Base-by-base conservation (phyloP, 2,329 filamentous ascomycete species). In the Blastomyces emzantsi region DNA sequence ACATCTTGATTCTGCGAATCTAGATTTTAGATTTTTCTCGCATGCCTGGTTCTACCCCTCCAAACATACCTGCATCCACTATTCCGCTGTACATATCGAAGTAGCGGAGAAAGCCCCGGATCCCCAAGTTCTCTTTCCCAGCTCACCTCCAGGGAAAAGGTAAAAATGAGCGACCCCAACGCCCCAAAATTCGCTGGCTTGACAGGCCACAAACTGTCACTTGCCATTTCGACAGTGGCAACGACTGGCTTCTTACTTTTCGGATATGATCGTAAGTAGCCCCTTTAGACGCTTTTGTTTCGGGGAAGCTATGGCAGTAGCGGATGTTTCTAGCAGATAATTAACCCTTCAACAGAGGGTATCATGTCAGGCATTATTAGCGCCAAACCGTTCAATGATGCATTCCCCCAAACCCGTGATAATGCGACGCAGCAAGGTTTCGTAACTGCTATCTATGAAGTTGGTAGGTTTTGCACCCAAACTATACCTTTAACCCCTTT, bases 161-260 rank as follows among this genome's bases (percentile, higher is more conserved):
- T 15, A 3, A 52, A 60, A 30, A 65, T 64, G 64, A 62, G 52
- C 30, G 62, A 64, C 39, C 49, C 51, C 45, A 22, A 22, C n/a
- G 60, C 49, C 30, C 79, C 82, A 67, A 80, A 71, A 22, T 87
- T 80, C 71, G 81, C 83, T 72, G 85, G 85, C 73, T 77, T 87
- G 65, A 82, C 81, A 45, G 86, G 86, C 72, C 79, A 77, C 67
- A 77, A 76, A 47, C 78, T 88, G 62, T 83, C 81, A 22, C 69
- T 86, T 65, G 76, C 81, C 49, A 80, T 88, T 57, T 86, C 86
- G 1, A 80, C 81, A n/a, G 80, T 88, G 45, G 83, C 83, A 9
- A 85, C 83, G 2, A 84, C 80, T 7, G 83, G 82, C 3, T 85
- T 86, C 73, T 72, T 84, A 17, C 79, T 84, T 22, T 83, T 84